A percentile compares a stretch with the other conserved stretches of the same genome.
These are phyloP conservation scores for Arachnomyces sp. DNA, from an alignment of 2,329 filamentous ascomycete genomes.

Conservation along the genomic window DNA sequence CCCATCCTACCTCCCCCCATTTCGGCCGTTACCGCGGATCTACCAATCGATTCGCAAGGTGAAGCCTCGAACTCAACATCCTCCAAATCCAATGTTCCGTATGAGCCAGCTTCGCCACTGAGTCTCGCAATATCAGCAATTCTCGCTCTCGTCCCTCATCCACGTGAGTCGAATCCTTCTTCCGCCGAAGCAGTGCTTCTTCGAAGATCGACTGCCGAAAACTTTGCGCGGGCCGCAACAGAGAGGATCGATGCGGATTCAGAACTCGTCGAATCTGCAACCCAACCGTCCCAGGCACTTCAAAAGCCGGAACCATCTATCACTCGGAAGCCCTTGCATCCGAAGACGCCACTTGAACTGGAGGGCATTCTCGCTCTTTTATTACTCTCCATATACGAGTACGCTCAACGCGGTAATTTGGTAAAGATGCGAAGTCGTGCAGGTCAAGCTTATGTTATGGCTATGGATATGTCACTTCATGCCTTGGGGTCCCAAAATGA, in stretches of 20 bases:
- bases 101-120: conserved; percentile 34
- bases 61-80: conserved; percentile 24
- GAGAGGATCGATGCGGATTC: conserved; percentile 34
- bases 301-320: conserved; percentile 23
- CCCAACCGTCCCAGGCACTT: conserved; percentile 34
- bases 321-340: conserved; percentile 30
- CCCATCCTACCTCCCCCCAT: conserved; percentile 35
- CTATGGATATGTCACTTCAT: conserved; percentile 37
- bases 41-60: conserved; percentile 25
- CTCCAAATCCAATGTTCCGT: conserved; percentile 24
- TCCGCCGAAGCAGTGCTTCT: conserved; percentile 26
- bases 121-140: conserved; percentile 37
- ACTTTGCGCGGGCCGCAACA: conserved; percentile 31
- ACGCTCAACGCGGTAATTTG: conserved; percentile 37
- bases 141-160: conserved; percentile 35
- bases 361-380: conserved; percentile 35
- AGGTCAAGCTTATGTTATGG: conserved; percentile 35
- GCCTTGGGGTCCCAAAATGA: conserved; percentile 24
- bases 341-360: conserved; percentile 31
- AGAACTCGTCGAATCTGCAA: conserved; percentile 33
- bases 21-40: conserved; percentile 22
- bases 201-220: conserved; percentile 32
- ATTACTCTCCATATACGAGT: conserved; percentile 39
- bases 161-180: conserved; percentile 29
- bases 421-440: conserved; percentile 40